Conservation (phyloP, 768 basidiomycete genomes). For the Naganishia randhawae region DNA sequence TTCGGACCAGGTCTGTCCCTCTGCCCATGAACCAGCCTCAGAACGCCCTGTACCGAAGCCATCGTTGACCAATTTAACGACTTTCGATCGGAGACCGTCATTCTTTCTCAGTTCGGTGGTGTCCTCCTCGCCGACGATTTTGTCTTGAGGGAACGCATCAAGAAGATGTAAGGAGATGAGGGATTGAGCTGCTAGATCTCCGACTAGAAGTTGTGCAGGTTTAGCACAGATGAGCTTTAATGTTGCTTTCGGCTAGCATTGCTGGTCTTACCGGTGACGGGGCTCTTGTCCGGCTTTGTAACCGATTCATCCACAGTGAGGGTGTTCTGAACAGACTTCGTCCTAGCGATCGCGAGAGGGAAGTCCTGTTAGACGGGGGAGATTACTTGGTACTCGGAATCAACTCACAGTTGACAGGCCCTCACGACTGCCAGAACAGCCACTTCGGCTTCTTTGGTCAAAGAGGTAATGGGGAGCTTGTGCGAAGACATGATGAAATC, state of each 20-base stretch:
- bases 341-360: conserved; percentile 47
- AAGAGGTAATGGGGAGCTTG: conserved; percentile 50
- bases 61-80: conserved; percentile 78
- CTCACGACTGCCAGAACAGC: conserved; percentile 82
- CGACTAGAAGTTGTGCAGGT: conserved; percentile 58
- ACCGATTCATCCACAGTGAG: conserved; percentile 80
- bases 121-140: conserved; percentile 93
- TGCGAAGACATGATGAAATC: background rate
- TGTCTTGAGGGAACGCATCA: conserved; percentile 74
- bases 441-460: conserved; percentile 68
- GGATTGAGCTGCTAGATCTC: conserved; percentile 89
- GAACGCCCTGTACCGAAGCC: conserved; percentile 62
- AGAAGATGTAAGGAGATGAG: conserved; percentile 77
- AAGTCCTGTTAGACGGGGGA: background rate
- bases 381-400: background rate
- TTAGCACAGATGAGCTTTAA: conserved; percentile 14
- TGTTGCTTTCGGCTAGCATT: background rate
- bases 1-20: conserved; percentile 37
- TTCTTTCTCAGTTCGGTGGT: conserved; percentile 67
- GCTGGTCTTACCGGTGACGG: conserved; percentile 67
- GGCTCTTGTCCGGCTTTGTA: conserved; percentile 85
- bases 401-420: conserved; percentile 63
- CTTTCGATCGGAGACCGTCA: conserved; percentile 60
- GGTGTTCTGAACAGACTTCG: conserved; percentile 77
- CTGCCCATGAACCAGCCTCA: conserved; percentile 51